Percentiles rank a stretch among this genome's conserved stretches.
Evolutionary conservation across 331 rosid genomes (phyloP).

Genomic region (Pyracantha coccinea): DNA sequence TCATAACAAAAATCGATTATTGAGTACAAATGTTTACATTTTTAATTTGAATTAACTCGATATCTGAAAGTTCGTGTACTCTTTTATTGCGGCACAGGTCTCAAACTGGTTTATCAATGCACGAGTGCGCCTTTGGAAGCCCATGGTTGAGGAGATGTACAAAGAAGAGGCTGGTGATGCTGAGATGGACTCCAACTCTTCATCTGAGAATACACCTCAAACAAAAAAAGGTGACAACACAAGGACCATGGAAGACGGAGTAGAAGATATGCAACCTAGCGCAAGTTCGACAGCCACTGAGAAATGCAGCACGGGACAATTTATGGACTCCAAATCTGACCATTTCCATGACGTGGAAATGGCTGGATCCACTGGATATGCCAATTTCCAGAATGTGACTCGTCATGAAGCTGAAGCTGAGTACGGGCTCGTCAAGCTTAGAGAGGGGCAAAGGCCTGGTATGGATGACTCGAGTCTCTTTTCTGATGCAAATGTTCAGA

Average conservation of each 20-base stretch:
- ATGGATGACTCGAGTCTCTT: slow-evolving; percentile 35
- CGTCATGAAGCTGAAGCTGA: slow-evolving; percentile 26
- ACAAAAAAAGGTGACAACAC: slow-evolving; percentile 39
- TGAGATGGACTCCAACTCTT: slow-evolving; percentile 59
- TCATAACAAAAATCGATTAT: neutral
- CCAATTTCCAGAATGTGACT: slow-evolving; percentile 24
- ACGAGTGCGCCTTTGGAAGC: slow-evolving; percentile 85
- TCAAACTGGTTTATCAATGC: slow-evolving; percentile 93
- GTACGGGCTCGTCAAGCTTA: slow-evolving; percentile 28
- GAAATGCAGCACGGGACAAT: slow-evolving; percentile 35
- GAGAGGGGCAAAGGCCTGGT: slow-evolving; percentile 40
- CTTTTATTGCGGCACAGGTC: slow-evolving; percentile 33
- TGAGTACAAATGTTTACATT: neutral
- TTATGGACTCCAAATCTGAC: slow-evolving; percentile 39
- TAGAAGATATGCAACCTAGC: slow-evolving; percentile 48
- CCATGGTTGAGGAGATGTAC: slow-evolving; percentile 91
- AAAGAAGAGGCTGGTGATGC: slow-evolving; percentile 61
- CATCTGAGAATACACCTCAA: slow-evolving; percentile 54
- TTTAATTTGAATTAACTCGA: neutral
- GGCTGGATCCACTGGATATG: slow-evolving; percentile 24
- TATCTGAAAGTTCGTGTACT: neutral
- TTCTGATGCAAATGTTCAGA: slow-evolving; percentile 33
- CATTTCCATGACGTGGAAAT: slow-evolving; percentile 35
- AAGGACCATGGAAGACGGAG: slow-evolving; percentile 34
- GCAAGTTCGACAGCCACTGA: slow-evolving; percentile 38